Evolutionary conservation across 2,329 filamentous ascomycete genomes (phyloP), one percentile per base, ranked within the genome.

Genomic region (Pestalotiopsis sp.): DNA sequence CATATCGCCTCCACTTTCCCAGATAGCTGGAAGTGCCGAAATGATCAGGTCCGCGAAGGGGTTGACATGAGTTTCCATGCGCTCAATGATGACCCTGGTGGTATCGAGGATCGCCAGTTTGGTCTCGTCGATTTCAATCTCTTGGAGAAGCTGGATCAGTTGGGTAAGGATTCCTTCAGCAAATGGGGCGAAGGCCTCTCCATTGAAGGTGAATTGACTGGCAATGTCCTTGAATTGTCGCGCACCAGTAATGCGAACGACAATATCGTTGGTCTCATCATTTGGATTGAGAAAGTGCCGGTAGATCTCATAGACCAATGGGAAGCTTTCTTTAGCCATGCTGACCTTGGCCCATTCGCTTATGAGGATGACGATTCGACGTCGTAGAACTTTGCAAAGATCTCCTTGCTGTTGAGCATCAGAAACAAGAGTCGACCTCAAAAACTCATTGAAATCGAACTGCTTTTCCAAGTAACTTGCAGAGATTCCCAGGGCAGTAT

Each of bases 91-190:
- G 41, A 92, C 88, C 65, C 94, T 89, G 52, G 97, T 91, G 0
- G 95, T 97, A 76, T 95, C 94, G 4, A 99, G 85, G 41, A 99
- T 87, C 0, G 92, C 94, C 84, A 98, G 90, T 80, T 97, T 97
- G 0, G 94, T 97, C 78, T 98, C 95, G 20, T 94, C 91, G 23
- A 92, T 85, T 66, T 94, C 92, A 2, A 95, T 91, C 72, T 93
- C 92, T 71, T 91, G 87, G 31, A 97, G 90, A n/a, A 98, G 83
- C 20, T 85, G 84, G 84, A 97, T 91, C 56, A 98, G 83, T 65
- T 90, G 88, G 9, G 87, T 86, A 12, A 99, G 84, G 11, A 94
- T 90, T 23, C 91, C 87, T 1, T 92, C 86, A 0, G 94, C 92
- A 77, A 91, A 96, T 0, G 94, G 94, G 65, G 92, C 77, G 78